Base-by-base conservation (phyloP, 805 yeast species). In the Ogataea sp. region DNA sequence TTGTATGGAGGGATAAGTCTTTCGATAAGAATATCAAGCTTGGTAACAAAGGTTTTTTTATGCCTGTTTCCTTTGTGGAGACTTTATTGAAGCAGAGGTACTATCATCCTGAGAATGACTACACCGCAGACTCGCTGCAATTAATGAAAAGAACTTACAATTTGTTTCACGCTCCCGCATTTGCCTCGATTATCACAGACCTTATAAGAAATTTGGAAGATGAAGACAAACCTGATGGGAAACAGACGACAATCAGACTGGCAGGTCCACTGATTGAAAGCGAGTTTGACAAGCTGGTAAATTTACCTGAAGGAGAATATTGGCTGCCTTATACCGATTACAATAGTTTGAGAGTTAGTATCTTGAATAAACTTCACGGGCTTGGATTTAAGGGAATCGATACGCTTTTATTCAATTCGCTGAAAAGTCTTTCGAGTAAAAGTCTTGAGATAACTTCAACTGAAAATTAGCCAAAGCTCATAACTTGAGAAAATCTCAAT, bases 1-100 rank as follows among this genome's bases (percentile, higher is more conserved):
- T 70, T 13, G 36, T 72, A 0, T 78, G 83, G 83, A 55, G 81
- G 42, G 73, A 75, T 44, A 66, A 62, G 47, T 73, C 78, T 1
- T 68, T 75, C 44, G 63, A 63, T 20, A 51, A 51, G n/a, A 65
- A 48, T 10, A 43, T 51, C 2, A 52, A 50, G 2, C 49, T 66
- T 0, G 53, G 61, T 6, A 61, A 61, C n/a, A 61, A 56, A 34
- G 73, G 69, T 4, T 61, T 72, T 50, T 52, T 58, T 40, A 52
- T 65, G 27, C 63, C 62, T 16, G 53, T 55, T 1, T 50, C 40
- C n/a, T 70, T 52, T 47, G 52, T 56, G 16, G 51, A 45, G 20
- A 62, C 46, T 26, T 45, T 67, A 51, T 50, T 42, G 46, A 50
- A 55, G 35, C 46, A 47, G 41, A 39, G 49, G 38, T 40, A 50